A percentile compares a stretch with the other conserved stretches of the same genome.
These are phyloP conservation scores for Ustilago tritici DNA, from an alignment of 1,284 basidiomycete genomes.

Conservation along the genomic window DNA sequence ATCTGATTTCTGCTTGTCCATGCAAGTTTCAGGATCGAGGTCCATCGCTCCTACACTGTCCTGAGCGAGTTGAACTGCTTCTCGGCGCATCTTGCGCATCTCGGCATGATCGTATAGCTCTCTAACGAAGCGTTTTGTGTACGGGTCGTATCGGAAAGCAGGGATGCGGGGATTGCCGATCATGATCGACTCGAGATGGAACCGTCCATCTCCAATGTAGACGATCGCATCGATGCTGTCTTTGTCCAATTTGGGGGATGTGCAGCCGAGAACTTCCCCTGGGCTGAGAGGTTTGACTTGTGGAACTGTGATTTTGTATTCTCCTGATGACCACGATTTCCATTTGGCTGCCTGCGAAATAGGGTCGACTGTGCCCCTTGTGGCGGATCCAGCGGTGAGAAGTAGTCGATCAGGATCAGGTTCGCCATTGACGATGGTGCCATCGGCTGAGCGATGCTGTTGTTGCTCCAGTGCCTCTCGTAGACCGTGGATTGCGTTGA, in stretches of 20 bases:
- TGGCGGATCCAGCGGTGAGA: conserved; percentile 31
- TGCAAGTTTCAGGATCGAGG: conserved; percentile 25
- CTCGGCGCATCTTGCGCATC: conserved; percentile 80
- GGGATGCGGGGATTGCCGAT: conserved; percentile 96
- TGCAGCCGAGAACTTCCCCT: conserved; percentile 96
- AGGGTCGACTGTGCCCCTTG: conserved; percentile 26
- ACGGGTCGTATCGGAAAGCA: conserved; percentile 98
- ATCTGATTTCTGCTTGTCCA: conserved; percentile 17
- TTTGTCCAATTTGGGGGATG: conserved; percentile 79
- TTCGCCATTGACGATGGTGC: conserved; percentile 26
- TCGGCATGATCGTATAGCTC: conserved; percentile 90
- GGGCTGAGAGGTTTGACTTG: conserved; percentile 93
- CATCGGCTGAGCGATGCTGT: conserved; percentile 38
- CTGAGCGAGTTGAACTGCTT: conserved; percentile 76
- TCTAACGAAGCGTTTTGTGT: conserved; percentile 94
- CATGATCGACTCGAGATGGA: conserved; percentile 99
- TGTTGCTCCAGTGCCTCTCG: conserved; percentile 55
- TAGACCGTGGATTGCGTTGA: conserved; percentile 64
- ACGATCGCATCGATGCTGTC: conserved; percentile 63
- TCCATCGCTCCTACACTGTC: conserved; percentile 48
- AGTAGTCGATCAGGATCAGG: conserved; percentile 28
- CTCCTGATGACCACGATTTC: conserved; percentile 46
- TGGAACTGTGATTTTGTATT: conserved; percentile 75
- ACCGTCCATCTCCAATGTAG: conserved; percentile 96
- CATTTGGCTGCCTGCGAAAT: conserved; percentile 46